Base-by-base conservation (phyloP, 2,329 filamentous ascomycete species). In the Camillea tinctor region DNA sequence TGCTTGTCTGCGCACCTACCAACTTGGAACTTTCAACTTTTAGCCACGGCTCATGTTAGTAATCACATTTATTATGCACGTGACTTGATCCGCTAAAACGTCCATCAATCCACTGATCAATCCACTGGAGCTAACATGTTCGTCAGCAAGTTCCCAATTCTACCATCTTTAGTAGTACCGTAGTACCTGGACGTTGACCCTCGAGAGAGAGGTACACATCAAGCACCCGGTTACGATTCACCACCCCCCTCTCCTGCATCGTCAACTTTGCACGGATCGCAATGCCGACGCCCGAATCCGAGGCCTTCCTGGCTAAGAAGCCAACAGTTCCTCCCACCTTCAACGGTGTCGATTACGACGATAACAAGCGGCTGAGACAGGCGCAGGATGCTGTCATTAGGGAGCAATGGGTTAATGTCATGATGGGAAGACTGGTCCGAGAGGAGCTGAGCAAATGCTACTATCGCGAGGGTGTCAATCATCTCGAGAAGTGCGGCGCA, bases 381-480 rank as follows among this genome's bases (percentile, higher is more conserved):
- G 91, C 91, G 57, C 91, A 94, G 75, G 91, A 95, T 75, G 85
- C 91, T 66, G 84, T 95, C 59, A 85, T 95, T 70, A 84, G 91
- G 64, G 91, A 95, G 80, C 91, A 95, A 80, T 95, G 92, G 92
- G 90, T 95, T 61, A 88, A 87, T 75, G 88, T 89, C 75, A 95
- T 95, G 91, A 95, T 93, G 91, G 90, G 89, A 60, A 84, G 91
- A 63, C 79, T 95, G 64, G 90, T 95, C 58, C 82, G 90, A 65
- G 89, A 94, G 75, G 91, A 95, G 81, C 81, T 95, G 80, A 84
- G 88, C 77, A 94, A 92, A 80, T 95, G 91, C 81, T 95, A 95
- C 78, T 86, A 87, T 77, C 83, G 86, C 68, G 90, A 95, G 78
- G 92, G 91, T 59, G 90, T 93, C 67, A 95, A 95, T 77, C 91